These are phyloP conservation scores for Vittaforma corneae DNA, from an alignment of 371 early-diverging fungal genomes.

Conservation along the genomic window DNA sequence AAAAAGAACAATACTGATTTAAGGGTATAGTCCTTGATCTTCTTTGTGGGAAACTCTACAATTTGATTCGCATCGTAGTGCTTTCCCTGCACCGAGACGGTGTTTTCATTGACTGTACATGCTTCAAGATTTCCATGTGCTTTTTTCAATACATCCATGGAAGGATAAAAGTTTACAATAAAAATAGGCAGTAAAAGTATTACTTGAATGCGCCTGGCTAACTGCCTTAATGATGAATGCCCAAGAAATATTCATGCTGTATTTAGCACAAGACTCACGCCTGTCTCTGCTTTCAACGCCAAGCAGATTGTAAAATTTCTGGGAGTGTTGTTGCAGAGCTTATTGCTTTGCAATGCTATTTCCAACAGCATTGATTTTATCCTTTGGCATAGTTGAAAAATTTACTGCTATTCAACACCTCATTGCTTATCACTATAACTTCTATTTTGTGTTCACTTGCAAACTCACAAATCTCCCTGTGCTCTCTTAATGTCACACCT, in stretches of 20 bases:
- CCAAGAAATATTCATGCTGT: too few species aligned
- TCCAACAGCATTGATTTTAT: too few species aligned
- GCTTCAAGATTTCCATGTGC: not conserved
- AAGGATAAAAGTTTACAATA: not conserved
- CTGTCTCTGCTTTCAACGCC: too few species aligned
- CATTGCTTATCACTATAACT: conserved; percentile 8
- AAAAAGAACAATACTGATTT: conserved; percentile 2
- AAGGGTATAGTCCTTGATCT: conserved; percentile 13
- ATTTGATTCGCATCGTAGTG: not conserved
- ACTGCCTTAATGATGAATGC: too few species aligned
- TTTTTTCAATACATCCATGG: conserved; percentile 8
- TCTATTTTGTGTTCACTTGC: conserved; percentile 8
- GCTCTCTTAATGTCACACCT: conserved; percentile 53
- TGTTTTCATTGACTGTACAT: conserved; percentile 1
- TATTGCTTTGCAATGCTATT: too few species aligned
- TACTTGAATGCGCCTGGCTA: too few species aligned
- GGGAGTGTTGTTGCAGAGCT: too few species aligned
- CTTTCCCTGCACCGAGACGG: conserved; percentile 4
- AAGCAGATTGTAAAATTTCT: too few species aligned
- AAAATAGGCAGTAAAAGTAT: too few species aligned
- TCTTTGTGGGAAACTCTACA: conserved; percentile 1
- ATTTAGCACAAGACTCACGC: too few species aligned
- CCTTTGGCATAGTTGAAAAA: too few species aligned
- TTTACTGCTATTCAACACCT: too few species aligned
- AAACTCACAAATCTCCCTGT: conserved; percentile 24